Conservation (phyloP, 306 rosid species). For the Inga leiocalycina region DNA sequence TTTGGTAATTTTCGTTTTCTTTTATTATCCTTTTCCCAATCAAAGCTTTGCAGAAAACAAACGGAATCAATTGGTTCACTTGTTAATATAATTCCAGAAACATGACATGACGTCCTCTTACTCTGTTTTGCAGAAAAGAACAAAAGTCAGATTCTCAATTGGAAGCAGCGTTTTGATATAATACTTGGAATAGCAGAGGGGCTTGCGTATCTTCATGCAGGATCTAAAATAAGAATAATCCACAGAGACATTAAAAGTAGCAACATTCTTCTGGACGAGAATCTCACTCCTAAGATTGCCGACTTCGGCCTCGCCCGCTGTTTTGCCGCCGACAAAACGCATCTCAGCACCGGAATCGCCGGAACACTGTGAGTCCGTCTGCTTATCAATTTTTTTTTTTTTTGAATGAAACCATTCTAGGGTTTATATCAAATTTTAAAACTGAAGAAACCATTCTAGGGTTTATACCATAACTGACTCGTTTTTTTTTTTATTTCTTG, state of each 20-base stretch:
- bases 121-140: conserved; percentile 56
- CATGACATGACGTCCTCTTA: background rate
- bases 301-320: conserved; percentile 92
- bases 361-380: conserved; percentile 81
- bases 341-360: conserved; percentile 89
- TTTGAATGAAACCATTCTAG: too few relatives aligned
- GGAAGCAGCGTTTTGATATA: conserved; percentile 71
- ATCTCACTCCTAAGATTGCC: conserved; percentile 75
- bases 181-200: conserved; percentile 85
- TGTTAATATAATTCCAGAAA: background rate
- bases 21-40: background rate
- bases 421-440: background rate
- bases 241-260: conserved; percentile 94
- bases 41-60: background rate
- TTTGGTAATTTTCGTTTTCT: conserved; percentile 54
- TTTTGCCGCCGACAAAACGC: conserved; percentile 70
- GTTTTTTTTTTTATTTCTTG: background rate
- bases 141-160: conserved; percentile 60
- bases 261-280: conserved; percentile 84
- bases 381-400: background rate
- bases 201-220: conserved; percentile 86
- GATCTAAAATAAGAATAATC: conserved; percentile 62
- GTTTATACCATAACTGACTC: background rate
- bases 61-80: background rate
- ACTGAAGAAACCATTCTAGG: background rate